Evolutionary conservation across 2,329 filamentous ascomycete species (phyloP).

Genomic region (Verticillium dahliae): DNA sequence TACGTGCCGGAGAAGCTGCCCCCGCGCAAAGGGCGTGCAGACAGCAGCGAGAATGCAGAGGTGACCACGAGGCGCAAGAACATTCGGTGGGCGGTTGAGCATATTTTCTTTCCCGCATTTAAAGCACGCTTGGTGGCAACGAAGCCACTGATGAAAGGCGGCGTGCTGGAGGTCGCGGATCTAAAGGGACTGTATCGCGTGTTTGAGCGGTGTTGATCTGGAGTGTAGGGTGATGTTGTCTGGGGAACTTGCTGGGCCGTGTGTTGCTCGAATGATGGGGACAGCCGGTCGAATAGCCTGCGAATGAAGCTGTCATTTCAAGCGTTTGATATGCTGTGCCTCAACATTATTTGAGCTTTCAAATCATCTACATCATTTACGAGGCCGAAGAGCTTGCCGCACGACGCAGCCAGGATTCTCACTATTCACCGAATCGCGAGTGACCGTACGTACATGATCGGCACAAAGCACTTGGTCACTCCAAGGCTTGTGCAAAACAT

Average conservation of each 20-base stretch:
- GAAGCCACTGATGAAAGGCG: slow-evolving; percentile 63
- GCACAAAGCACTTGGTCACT: no score
- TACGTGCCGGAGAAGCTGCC: slow-evolving; percentile 86
- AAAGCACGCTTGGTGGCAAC: slow-evolving; percentile 79
- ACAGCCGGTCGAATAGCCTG: no score
- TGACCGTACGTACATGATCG: no score
- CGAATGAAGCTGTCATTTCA: no score
- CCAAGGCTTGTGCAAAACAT: no score
- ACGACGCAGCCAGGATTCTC: no score
- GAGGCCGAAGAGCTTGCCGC: no score
- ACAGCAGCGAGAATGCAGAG: slow-evolving; percentile 28
- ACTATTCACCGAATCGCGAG: no score
- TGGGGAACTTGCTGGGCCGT: background rate
- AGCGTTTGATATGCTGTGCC: no score
- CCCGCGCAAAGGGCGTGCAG: slow-evolving; percentile 25
- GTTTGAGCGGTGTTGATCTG: slow-evolving; percentile 78
- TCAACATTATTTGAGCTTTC: no score
- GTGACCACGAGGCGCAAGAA: slow-evolving; percentile 58
- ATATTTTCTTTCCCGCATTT: slow-evolving; percentile 85
- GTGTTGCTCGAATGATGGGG: background rate
- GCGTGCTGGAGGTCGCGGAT: slow-evolving; percentile 80
- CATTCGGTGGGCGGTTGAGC: slow-evolving; percentile 70
- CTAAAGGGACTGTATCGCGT: slow-evolving; percentile 89
- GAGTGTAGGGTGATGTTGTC: background rate
- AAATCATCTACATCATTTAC: no score